These are phyloP conservation scores for Entomortierella beljakovae DNA, from an alignment of 192 early-diverging fungal species.

Conservation along the genomic window DNA sequence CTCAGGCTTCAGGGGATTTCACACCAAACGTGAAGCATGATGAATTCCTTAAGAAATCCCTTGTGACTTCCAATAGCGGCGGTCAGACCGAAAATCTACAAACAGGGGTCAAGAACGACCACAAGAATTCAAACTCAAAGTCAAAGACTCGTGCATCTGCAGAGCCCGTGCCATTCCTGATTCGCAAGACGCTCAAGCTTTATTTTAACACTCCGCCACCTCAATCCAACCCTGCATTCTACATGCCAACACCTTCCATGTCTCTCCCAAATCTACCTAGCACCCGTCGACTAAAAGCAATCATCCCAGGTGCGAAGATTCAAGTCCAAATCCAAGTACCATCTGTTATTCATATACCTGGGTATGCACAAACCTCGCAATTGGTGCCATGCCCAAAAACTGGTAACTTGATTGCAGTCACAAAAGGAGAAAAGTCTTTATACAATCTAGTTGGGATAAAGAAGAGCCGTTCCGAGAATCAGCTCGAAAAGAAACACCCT, in stretches of 20 bases:
- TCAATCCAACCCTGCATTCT: constrained; percentile 20
- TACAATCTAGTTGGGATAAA: background rate
- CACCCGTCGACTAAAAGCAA: constrained; percentile 40
- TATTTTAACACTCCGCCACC: constrained; percentile 27
- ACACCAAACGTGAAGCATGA: constrained; percentile 15
- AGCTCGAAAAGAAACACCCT: background rate
- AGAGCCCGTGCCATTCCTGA: constrained; percentile 26
- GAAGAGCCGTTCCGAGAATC: background rate
- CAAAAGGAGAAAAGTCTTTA: background rate
- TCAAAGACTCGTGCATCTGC: background rate
- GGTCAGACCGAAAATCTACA: background rate
- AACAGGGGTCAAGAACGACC: background rate
- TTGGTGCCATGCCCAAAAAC: constrained; percentile 33
- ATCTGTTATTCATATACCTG: constrained; percentile 28
- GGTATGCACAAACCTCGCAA: constrained; percentile 29
- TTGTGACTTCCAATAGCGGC: constrained; percentile 7
- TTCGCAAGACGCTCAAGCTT: constrained; percentile 39
- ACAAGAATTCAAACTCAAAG: background rate
- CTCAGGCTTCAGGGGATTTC: constrained; percentile 22
- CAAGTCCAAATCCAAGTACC: constrained; percentile 51
- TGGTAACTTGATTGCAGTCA: constrained; percentile 17
- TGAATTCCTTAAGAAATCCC: constrained; percentile 18
- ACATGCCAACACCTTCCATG: constrained; percentile 35
- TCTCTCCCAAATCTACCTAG: constrained; percentile 33
- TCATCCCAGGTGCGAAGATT: constrained; percentile 44